Evolutionary conservation across 148 eudicot species (phyloP).

Genomic region (Talinum fruticosum): DNA sequence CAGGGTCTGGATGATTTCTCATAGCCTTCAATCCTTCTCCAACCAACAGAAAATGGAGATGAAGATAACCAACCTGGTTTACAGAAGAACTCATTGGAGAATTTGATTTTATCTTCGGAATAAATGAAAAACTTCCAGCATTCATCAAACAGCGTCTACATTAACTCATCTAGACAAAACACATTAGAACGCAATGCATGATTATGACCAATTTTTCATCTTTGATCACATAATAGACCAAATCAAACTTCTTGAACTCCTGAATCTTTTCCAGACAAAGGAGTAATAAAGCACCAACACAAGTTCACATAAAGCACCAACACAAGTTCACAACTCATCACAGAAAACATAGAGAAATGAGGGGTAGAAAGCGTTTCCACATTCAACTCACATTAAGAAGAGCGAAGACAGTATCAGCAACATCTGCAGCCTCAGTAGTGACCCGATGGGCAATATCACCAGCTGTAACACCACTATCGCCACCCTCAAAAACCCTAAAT

Average conservation of each 20-base stretch:
- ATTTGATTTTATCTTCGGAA: not conserved
- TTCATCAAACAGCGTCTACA: not conserved
- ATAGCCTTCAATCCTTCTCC: not conserved
- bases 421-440: slow-evolving; percentile 74
- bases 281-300: not conserved
- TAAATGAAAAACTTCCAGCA: not conserved
- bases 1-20: not conserved
- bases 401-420: slow-evolving; percentile 74
- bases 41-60: not conserved
- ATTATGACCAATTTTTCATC: not conserved
- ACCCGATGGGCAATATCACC: slow-evolving; percentile 86
- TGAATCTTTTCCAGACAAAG: not conserved
- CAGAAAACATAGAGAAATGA: not conserved
- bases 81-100: not conserved
- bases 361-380: not conserved
- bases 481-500: slow-evolving; percentile 81
- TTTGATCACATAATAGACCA: not conserved
- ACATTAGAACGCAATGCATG: not conserved
- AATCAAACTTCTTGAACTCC: not conserved
- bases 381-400: slow-evolving; percentile 59
- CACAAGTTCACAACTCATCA: not conserved
- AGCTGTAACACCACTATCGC: slow-evolving; percentile 38
- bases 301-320: too few relatives aligned
- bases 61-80: not conserved
- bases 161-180: not conserved